phyloP scores from a whole-genome alignment of 176 grass and related monocot genomes.

The Zea mays region Zm-B73-REFERENCE-NAM-5.0 NC_050096.1:303886001-303886500 shows the following conservation, averaged over 20 bases:
- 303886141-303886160: neutral
- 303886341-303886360: slow-evolving; percentile 82
- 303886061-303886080: slow-evolving; percentile 90
- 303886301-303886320: slow-evolving; percentile 40
- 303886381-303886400: slow-evolving; percentile 78
- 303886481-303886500: slow-evolving; percentile 9
- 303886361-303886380: slow-evolving; percentile 68
- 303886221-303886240: slow-evolving; percentile 8
- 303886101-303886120: neutral
- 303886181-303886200: neutral
- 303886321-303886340: slow-evolving; percentile 60
- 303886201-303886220: neutral
- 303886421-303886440: neutral
- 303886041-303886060: slow-evolving; percentile 68
- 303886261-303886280: neutral
- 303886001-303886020: slow-evolving; percentile 20
- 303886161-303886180: neutral
- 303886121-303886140: neutral
- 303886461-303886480: slow-evolving; percentile 5
- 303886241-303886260: neutral
- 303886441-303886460: neutral
- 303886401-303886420: slow-evolving; percentile 57
- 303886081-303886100: slow-evolving; percentile 62
- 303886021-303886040: slow-evolving; percentile 52
- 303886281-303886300: neutral